Evolutionary conservation across 164 flowering plant genomes (phyloP), one percentile per base, ranked within the genome.

Genomic region (Brasenia schreberi): DNA sequence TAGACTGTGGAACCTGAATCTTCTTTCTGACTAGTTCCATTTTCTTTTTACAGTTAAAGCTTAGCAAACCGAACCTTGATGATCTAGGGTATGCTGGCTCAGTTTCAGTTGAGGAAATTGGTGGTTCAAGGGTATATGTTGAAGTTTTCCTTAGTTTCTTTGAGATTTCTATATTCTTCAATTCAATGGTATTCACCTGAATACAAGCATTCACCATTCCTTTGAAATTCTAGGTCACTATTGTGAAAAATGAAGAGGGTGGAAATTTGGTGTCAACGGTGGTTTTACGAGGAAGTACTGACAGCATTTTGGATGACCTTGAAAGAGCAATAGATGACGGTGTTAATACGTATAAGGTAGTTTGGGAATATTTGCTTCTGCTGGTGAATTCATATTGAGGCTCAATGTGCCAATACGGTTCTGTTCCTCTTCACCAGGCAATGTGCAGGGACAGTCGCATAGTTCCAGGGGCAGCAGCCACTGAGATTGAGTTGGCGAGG

Each of bases 321-420:
- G 99, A 92, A 81, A 88, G 96, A 76, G 99, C 99, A 61, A 89
- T 93, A 70, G 98, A 93, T 81, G 97, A 93, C 80, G 97, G 97
- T 68, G 98, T 89, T 10, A 94, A 94, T 68, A 83, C 97, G 14
- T 94, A 89, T 78, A 91, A 89, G 97, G 99, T 88, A 72, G 63
- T 9, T 49, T 49, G 56, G 14, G 12, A 49, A 14, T 49, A 49
- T 49, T 49, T 14, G 9, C 56, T 49, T 9, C 10, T 14, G 16
- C 56, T 49, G 10, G 4, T 33, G 2, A 33, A 9, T 49, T 49
- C 56, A 49, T 14, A 49, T 49, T 49, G 56, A 49, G 56, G 9
- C 56, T 49, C 16, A 9, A 49, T 49, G 10, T 49, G 56, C 2
- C 56, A 33, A 33, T 33, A 33, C 4, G 39, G 39, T 5, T 49